Evolutionary conservation across 2,329 filamentous ascomycete genomes (phyloP), one percentile per base, ranked within the genome.

Genomic region (Fusarium concolor): DNA sequence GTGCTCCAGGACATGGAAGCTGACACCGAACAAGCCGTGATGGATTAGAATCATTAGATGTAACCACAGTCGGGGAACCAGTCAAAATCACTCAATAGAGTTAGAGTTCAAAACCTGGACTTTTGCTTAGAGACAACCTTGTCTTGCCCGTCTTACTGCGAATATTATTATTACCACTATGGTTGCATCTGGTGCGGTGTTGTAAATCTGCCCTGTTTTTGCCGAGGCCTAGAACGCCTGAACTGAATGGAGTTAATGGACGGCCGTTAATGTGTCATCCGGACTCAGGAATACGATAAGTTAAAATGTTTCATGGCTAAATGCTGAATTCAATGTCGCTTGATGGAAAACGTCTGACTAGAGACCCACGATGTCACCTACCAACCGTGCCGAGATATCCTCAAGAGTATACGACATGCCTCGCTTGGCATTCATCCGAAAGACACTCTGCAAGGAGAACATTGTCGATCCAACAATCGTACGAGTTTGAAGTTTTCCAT

Each of bases 1-100:
- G 83, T 83, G 2, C 74, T 85, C 44, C 80, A 83, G 51, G 81
- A 82, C 46, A 73, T 79, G 62, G 81, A 82, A 45, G 76, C 79
- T 42, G 80, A 80, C 51, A 54, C 64, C 20, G 72, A 74, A 51
- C 67, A 64, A 44, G 72, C 72, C 10, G 69, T 74, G 35, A 61
- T 74, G 49, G 72, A 73, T 53, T 74, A 63, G 56, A 14, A 31
- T 31, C 29, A 73, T 53, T 74, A 63, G 56, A 20, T 29, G 24
- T 42, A 33, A 45, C 56, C 28, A 55, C 42, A 62, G 51, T 18
- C 47, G 52, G 41, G 61, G 39, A 53, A 37, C 18, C 12, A 35
- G 31, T 37, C 51, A 62, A 54, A 35, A 35, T 15, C 15, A 35
- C 14, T 35, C 33, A 35, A 35, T n/a, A 35, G 33, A 35, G 33